phyloP scores from a whole-genome alignment of 768 basidiomycete species.

The Artomyces pyxidatus region DNA sequence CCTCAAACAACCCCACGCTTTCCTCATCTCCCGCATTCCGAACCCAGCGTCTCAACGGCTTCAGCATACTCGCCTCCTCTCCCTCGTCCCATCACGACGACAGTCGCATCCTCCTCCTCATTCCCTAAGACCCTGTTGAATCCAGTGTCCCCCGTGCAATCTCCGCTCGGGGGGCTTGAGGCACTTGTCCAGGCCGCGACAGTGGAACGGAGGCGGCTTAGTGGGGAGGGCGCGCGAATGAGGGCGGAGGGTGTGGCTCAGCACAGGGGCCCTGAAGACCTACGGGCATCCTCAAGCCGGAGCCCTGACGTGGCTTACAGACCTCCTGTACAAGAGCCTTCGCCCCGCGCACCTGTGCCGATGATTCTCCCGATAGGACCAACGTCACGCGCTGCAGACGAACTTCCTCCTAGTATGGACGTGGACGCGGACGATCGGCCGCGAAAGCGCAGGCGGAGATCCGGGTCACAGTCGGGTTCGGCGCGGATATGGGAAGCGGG shows the following conservation, averaged over 20 bases:
- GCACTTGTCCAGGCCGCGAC: constrained; percentile 67
- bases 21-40: neutral
- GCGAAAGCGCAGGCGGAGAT: neutral
- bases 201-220: constrained; percentile 51
- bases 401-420: neutral
- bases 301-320: neutral
- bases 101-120: constrained; percentile 6
- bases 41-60: neutral
- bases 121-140: constrained; percentile 16
- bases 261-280: neutral
- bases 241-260: neutral
- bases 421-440: neutral
- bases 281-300: neutral
- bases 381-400: neutral
- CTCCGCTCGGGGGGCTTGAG: constrained; percentile 38
- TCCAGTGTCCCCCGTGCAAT: constrained; percentile 17
- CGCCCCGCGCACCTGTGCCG: neutral
- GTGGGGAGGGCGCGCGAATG: constrained; percentile 18
- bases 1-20: neutral
- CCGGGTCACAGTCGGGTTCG: neutral
- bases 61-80: constrained; percentile 3
- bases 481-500: neutral
- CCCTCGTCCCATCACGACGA: constrained; percentile 6
- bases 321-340: neutral
- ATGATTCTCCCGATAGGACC: neutral